phyloP scores from a whole-genome alignment of 2,329 filamentous ascomycete species.

The Trichoderma aggressivum region DNA sequence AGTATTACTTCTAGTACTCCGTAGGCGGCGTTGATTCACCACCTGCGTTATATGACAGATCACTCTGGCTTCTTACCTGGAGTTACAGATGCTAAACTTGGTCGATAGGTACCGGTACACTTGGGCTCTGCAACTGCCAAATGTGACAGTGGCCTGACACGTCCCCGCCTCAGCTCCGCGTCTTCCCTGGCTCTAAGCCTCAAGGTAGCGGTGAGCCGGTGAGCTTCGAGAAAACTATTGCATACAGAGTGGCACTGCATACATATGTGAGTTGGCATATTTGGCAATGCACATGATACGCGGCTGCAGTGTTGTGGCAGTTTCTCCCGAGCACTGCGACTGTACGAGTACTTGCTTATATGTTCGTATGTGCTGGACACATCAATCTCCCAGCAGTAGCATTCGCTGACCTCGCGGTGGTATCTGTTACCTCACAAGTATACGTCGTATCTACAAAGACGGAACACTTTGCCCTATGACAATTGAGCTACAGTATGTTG shows the following conservation, averaged over 20 bases:
- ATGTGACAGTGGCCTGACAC: conserved; percentile 7
- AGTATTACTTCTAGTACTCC: background rate
- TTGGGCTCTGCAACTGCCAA: background rate
- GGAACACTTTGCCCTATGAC: background rate
- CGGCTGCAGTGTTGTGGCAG: background rate
- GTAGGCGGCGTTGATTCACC: background rate
- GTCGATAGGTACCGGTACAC: background rate
- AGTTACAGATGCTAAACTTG: background rate
- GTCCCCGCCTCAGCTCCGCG: background rate
- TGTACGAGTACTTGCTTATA: background rate
- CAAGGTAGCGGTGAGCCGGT: conserved; percentile 10
- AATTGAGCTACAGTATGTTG: background rate
- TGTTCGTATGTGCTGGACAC: background rate
- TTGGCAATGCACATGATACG: background rate
- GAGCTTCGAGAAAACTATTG: conserved; percentile 7
- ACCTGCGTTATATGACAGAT: background rate
- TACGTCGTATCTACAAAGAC: background rate
- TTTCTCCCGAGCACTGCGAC: background rate
- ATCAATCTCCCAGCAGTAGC: background rate
- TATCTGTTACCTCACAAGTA: background rate
- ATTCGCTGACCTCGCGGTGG: background rate
- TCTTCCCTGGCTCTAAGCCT: background rate
- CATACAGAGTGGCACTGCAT: background rate
- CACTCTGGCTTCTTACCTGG: background rate
- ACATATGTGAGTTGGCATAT: background rate